Conservation (phyloP, 2,329 filamentous ascomycete genomes). For the Taxawa tesnikishii region DNA sequence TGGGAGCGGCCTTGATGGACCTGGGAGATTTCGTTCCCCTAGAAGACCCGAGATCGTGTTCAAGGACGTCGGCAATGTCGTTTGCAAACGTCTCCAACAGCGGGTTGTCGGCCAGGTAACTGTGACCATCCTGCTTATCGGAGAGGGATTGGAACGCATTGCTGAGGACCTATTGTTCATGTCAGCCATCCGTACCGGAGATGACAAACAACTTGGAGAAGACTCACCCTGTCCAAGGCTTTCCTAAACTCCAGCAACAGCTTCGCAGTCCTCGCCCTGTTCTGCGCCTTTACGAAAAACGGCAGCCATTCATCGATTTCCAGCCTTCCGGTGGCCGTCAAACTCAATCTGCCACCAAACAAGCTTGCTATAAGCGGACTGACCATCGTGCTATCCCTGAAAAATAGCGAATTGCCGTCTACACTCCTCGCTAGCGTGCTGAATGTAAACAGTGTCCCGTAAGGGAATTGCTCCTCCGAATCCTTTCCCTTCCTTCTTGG, state of each 20-base stretch:
- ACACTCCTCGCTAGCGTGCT: constrained; percentile 8
- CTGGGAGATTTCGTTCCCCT: too few relatives aligned
- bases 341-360: constrained; percentile 17
- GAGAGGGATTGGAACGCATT: constrained; percentile 14
- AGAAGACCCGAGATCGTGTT: too few relatives aligned
- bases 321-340: constrained; percentile 12
- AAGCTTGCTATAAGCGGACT: constrained; percentile 16
- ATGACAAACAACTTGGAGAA: background rate
- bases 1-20: too few relatives aligned
- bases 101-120: background rate
- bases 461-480: constrained; percentile 8
- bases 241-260: constrained; percentile 23
- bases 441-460: constrained; percentile 4
- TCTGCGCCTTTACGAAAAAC: constrained; percentile 14
- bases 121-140: background rate
- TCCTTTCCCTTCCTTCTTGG: constrained; percentile 5
- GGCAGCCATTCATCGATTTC: constrained; percentile 24
- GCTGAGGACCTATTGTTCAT: constrained; percentile 9
- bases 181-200: background rate
- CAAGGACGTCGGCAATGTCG: background rate
- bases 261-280: constrained; percentile 12
- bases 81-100: background rate
- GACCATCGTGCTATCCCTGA: constrained; percentile 15
- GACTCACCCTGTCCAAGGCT: constrained; percentile 17
- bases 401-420: constrained; percentile 11